These are phyloP conservation scores for Candida lessepsii DNA, from an alignment of 805 yeast species.

Conservation along the genomic window DNA sequence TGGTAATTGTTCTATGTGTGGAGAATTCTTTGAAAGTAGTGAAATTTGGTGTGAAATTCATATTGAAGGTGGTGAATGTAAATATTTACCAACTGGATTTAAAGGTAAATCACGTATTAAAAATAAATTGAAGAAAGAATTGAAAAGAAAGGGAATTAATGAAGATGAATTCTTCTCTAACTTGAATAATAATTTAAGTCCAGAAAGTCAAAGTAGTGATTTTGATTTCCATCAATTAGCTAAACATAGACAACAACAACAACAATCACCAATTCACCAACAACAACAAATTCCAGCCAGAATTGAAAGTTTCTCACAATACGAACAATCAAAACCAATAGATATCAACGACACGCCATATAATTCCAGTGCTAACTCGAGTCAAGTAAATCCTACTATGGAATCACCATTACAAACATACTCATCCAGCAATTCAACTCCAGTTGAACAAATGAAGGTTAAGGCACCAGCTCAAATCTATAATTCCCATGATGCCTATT, in stretches of 20 bases:
- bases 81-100: constrained; percentile 41
- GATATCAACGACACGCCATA: not conserved
- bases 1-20: constrained; percentile 58
- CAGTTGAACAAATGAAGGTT: not conserved
- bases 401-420: not conserved
- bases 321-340: not conserved
- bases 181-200: constrained; percentile 4
- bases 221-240: constrained; percentile 8
- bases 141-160: constrained; percentile 25
- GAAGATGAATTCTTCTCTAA: constrained; percentile 14
- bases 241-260: constrained; percentile 3
- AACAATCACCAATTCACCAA: not conserved
- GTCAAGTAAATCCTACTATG: not conserved
- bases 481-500: constrained; percentile 5
- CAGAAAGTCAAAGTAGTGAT: constrained; percentile 6
- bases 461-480: constrained; percentile 1
- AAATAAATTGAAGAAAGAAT: constrained; percentile 40
- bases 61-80: constrained; percentile 50
- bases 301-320: not conserved
- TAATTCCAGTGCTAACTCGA: not conserved
- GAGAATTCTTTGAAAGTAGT: constrained; percentile 46
- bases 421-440: constrained; percentile 4
- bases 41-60: constrained; percentile 53
- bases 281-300: not conserved
- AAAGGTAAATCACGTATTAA: constrained; percentile 45